Evolutionary conservation across 1,139 yeast species (phyloP), one percentile per base, ranked within the genome.

Genomic region (Pichia terricola): DNA sequence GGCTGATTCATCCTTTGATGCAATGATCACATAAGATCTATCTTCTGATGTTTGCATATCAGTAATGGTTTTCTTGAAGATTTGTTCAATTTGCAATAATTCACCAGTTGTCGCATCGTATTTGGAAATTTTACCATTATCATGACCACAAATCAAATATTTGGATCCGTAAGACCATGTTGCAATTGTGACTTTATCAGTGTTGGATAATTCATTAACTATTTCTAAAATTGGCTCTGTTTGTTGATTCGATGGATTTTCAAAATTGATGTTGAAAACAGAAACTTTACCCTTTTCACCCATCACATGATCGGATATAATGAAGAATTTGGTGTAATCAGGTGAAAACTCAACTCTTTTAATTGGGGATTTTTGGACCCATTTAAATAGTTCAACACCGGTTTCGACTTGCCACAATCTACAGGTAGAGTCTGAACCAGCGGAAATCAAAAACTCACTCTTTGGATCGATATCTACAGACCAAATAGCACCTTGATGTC

Each of bases 401-500:
- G 79, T 82, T 58, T 74, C 71, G 28, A 85, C 84, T 53, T 75
- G 74, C 97, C 97, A 91, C 52, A 91, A 73, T 57, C 84, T 84
- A 55, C 86, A 78, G 44, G 85, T 73, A 64, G 83, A 79, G 63
- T 91, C 99, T 47, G 96, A 95, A 53, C 94, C 80, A 36, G 96
- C 97, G 4, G 98, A 89, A 47, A 81, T 79, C 55, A 87, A 80
- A 52, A 77, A 75, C 38, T 73, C 70, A 27, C 94, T 67, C 60
- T 73, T 72, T 40, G 74, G 70, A 63, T 86, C 94, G 44, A 88
- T 83, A 61, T 91, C 97, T 52, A 91, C 82, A 36, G 96, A 81
- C 94, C 95, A 88, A 59, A 91, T 82, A 50, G 96, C 86, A 79
- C 98, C 98, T 52, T 75, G 75, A 64, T 91, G 98, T 22, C 88